Evolutionary conservation across 495 filamentous ascomycete species (phyloP).

Genomic region (Aspergillus olivimuriae): DNA sequence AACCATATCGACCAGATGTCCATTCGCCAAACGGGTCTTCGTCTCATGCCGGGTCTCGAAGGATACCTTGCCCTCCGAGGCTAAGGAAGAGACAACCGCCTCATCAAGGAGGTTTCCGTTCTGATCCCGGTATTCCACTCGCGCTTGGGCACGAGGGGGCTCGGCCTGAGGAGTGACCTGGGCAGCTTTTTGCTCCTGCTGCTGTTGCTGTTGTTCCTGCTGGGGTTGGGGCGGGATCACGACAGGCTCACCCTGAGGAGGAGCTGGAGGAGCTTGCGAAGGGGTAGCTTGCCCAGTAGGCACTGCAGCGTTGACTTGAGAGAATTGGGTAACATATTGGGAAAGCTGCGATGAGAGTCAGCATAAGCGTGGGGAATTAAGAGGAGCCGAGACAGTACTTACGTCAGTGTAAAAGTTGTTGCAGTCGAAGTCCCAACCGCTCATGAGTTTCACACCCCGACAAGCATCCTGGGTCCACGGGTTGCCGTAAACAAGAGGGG

Average conservation of each 20-base stretch:
- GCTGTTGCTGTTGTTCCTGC: constrained; percentile 12
- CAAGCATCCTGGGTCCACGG: constrained; percentile 86
- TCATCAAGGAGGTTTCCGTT: constrained; percentile 82
- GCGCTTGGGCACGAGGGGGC: constrained; percentile 66
- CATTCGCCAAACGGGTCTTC: constrained; percentile 53
- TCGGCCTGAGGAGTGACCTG: constrained; percentile 43
- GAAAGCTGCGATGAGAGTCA: constrained; percentile 29
- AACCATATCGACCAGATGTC: constrained; percentile 50
- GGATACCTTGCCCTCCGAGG: constrained; percentile 74
- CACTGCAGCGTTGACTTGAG: constrained; percentile 14
- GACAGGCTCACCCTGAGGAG: no score
- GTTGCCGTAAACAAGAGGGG: constrained; percentile 89
- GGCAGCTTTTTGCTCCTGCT: constrained; percentile 16
- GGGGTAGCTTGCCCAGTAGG: constrained; percentile 21
- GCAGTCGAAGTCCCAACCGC: constrained; percentile 95
- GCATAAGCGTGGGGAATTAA: no score
- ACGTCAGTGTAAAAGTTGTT: constrained; percentile 83
- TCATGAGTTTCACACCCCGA: constrained; percentile 77
- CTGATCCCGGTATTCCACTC: constrained; percentile 91
- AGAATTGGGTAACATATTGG: constrained; percentile 35
- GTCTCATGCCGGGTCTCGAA: constrained; percentile 95
- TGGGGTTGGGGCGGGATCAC: constrained; percentile 16
- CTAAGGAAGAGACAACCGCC: constrained; percentile 73
- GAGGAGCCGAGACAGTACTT: no score
- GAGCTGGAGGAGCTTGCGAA: constrained; percentile 5